Evolutionary conservation across 495 filamentous ascomycete genomes (phyloP).

Genomic region (Xylaria cubensis): DNA sequence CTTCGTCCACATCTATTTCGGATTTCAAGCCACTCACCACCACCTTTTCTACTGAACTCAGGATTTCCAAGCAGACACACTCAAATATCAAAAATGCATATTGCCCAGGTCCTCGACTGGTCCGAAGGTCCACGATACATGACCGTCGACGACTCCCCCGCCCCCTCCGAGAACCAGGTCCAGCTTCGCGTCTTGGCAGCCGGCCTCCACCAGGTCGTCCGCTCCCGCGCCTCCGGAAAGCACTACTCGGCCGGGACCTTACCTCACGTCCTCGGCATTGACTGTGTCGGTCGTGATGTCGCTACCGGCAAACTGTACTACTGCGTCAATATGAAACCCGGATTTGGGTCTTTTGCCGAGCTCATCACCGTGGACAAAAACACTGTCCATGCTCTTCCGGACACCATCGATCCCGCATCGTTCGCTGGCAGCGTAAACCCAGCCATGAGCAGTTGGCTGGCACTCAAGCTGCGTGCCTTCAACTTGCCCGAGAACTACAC

Average conservation of each 20-base stretch:
- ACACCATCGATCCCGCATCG: constrained; percentile 45
- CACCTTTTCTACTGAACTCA: neutral
- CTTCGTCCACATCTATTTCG: neutral
- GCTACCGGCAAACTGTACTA: constrained; percentile 48
- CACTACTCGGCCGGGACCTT: constrained; percentile 48
- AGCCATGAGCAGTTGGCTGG: constrained; percentile 54
- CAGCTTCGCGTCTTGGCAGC: constrained; percentile 45
- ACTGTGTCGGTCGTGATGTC: constrained; percentile 45
- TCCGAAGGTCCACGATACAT: constrained; percentile 34
- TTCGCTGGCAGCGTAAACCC: constrained; percentile 56
- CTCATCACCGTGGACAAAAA: constrained; percentile 45
- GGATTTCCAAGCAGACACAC: neutral
- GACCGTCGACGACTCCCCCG: constrained; percentile 32
- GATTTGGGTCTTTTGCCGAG: constrained; percentile 46
- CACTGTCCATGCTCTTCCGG: constrained; percentile 40
- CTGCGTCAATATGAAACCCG: constrained; percentile 42
- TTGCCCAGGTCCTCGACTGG: constrained; percentile 38
- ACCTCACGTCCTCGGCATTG: constrained; percentile 49
- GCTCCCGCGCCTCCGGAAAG: constrained; percentile 48
- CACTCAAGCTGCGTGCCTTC: constrained; percentile 44
- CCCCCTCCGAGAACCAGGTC: constrained; percentile 36
- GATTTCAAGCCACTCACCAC: neutral
- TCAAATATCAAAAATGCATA: constrained; percentile 25
- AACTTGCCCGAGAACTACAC: constrained; percentile 44
- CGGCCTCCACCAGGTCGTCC: constrained; percentile 53